phyloP scores from a whole-genome alignment of 2,329 filamentous ascomycete species.

The Scolecobasidium constrictum region DNA sequence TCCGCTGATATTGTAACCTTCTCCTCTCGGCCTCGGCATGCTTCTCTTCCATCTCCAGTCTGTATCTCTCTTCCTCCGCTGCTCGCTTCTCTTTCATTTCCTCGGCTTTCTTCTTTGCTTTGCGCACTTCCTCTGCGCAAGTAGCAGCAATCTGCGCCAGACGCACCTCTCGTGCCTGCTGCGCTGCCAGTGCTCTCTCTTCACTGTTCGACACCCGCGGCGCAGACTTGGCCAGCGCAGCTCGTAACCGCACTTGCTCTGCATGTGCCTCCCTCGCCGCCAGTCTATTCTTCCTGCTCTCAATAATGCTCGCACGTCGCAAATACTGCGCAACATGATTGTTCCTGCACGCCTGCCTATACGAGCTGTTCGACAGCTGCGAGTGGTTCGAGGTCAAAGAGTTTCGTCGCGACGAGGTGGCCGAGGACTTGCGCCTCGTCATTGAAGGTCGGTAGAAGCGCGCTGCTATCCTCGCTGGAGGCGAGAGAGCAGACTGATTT shows the following conservation, averaged over 20 bases:
- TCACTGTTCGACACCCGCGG: conserved; percentile 58
- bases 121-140: conserved; percentile 73
- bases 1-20: conserved; percentile 43
- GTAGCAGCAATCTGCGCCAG: conserved; percentile 70
- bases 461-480: conserved; percentile 66
- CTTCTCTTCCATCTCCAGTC: conserved; percentile 67
- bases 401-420: conserved; percentile 68
- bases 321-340: conserved; percentile 70
- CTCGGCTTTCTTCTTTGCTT: conserved; percentile 73
- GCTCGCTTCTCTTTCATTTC: conserved; percentile 72
- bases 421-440: conserved; percentile 61
- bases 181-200: conserved; percentile 65
- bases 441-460: conserved; percentile 60
- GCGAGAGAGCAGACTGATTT: conserved; percentile 34
- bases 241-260: conserved; percentile 69
- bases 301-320: conserved; percentile 68
- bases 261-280: conserved; percentile 73
- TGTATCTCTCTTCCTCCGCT: conserved; percentile 58
- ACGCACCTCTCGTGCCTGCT: conserved; percentile 69
- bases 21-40: conserved; percentile 67
- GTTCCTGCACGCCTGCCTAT: conserved; percentile 50
- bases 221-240: conserved; percentile 61
- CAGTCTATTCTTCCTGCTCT: conserved; percentile 67
- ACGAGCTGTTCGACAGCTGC: conserved; percentile 51
- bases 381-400: conserved; percentile 69